A percentile compares a stretch with the other conserved stretches of the same genome.
Evolutionary conservation across 2,329 filamentous ascomycete species (phyloP).

Genomic region (Neodidymelliopsis sp.): DNA sequence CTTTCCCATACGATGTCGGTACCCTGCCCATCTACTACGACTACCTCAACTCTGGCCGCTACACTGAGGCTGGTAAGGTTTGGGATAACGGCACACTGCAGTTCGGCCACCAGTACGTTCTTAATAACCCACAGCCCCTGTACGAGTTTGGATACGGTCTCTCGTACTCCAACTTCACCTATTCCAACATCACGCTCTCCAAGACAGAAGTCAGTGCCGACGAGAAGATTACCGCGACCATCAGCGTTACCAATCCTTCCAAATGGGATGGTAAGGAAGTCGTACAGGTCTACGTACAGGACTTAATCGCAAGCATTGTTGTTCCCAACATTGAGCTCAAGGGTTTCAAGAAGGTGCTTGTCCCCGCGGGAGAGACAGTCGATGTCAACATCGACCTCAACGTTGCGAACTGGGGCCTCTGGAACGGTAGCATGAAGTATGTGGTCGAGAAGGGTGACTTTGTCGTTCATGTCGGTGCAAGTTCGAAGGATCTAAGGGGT

Average conservation of each 20-base stretch:
- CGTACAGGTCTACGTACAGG: conserved; percentile 72
- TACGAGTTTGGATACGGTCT: conserved; percentile 73
- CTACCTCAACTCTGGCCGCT: conserved; percentile 71
- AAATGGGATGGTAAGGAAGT: conserved; percentile 69
- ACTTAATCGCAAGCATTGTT: conserved; percentile 67
- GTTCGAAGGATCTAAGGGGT: conserved; percentile 63
- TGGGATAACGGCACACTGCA: conserved; percentile 66
- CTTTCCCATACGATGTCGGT: conserved; percentile 72
- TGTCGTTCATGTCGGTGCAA: conserved; percentile 65
- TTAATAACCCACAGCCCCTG: conserved; percentile 65
- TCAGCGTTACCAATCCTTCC: conserved; percentile 68
- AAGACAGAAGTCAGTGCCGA: conserved; percentile 56
- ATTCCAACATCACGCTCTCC: conserved; percentile 62
- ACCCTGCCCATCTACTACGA: conserved; percentile 75
- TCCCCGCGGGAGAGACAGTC: conserved; percentile 67
- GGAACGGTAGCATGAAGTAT: conserved; percentile 70
- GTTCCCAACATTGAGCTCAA: conserved; percentile 70
- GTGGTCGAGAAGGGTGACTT: conserved; percentile 78
- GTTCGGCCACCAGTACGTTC: conserved; percentile 72
- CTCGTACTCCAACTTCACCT: conserved; percentile 70
- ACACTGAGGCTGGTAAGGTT: conserved; percentile 60
- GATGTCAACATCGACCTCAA: conserved; percentile 61
- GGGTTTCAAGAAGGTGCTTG: conserved; percentile 71
- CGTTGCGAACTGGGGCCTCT: conserved; percentile 62
- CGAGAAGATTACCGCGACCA: conserved; percentile 65